Conservation (phyloP, 495 filamentous ascomycete species). For the Paragyromitra xinjiangensis region DNA sequence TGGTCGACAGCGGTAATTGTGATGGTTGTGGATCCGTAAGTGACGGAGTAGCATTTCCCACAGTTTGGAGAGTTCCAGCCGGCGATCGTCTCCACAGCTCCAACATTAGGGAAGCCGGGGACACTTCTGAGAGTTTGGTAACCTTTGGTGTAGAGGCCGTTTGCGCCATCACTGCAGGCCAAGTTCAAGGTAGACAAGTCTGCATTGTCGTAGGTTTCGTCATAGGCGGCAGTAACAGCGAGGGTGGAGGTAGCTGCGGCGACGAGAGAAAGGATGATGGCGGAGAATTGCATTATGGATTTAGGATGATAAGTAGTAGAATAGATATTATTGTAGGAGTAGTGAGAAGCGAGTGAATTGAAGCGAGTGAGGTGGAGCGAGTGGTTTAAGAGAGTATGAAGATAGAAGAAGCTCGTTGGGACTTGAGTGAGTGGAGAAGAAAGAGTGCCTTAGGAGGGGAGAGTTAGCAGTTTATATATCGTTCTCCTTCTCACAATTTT, state of each 20-base stretch:
- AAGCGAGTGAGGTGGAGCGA: conserved; percentile 17
- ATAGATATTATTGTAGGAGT: conserved; percentile 23
- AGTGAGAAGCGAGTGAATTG: conserved; percentile 22
- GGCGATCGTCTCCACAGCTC: conserved; percentile 68
- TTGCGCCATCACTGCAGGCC: conserved; percentile 68
- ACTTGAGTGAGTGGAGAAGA: conserved; percentile 27
- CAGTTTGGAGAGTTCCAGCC: conserved; percentile 70
- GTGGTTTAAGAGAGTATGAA: conserved; percentile 15
- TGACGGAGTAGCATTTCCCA: conserved; percentile 74
- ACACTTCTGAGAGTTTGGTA: conserved; percentile 59
- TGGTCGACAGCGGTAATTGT: conserved; percentile 75
- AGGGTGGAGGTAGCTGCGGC: conserved; percentile 56
- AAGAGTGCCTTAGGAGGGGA: conserved; percentile 12
- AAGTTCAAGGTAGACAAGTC: conserved; percentile 62
- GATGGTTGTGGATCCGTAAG: conserved; percentile 68
- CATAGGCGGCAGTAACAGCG: conserved; percentile 64
- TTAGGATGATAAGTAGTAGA: conserved; percentile 18
- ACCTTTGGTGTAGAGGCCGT: conserved; percentile 67
- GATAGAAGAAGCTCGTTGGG: conserved; percentile 27
- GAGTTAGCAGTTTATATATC: conserved; percentile 40
- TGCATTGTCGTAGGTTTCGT: conserved; percentile 67
- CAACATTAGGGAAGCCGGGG: conserved; percentile 67
- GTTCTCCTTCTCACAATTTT: conserved; percentile 16
- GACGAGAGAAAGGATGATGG: conserved; percentile 59
- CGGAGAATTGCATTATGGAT: conserved; percentile 64